Evolutionary conservation across 2,329 filamentous ascomycete species (phyloP), one percentile per base, ranked within the genome.

Genomic region (Neopestalotiopsis sp.): DNA sequence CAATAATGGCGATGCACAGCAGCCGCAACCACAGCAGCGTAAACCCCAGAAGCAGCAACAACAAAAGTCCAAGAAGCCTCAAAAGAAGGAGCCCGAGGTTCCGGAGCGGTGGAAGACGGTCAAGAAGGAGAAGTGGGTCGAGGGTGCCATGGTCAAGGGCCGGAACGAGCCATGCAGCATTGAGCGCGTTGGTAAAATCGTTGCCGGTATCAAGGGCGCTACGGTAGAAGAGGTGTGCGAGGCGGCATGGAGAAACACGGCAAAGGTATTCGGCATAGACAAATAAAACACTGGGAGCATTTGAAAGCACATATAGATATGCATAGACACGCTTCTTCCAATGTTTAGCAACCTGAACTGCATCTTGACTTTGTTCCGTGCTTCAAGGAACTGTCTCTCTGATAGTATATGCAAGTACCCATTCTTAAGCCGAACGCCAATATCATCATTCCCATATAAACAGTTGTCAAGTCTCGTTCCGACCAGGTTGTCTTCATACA

Each of bases 111-210:
- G 91, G 74, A 97, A 93, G 81, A 86, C 91, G 4, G 92, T 98
- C 38, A 99, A 98, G 86, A 98, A 97, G 83, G 96, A 99, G 83
- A 97, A 93, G 79, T 99, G 94, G 92, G 88, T 89, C 59, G 90
- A 93, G 75, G 95, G 95, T 0, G 87, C 87, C 56, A 95, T 98
- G 93, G 89, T 99, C 66, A 99, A 98, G 82, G 94, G 95, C 0
- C 89, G 96, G 70, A 99, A 99, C 78, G 96, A 99, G 81, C 94
- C 95, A 10, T 95, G 92, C 74, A 92, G 89, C 66, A 98, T 99
- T 73, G 90, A 91, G 72, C 90, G 92, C 66, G 93, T 99, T 14
- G 96, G 94, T n/a, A 90, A 92, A 79, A 93, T 95, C 65, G 91
- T 99, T 72, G 95, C 96, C 1, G 90, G 87, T 57, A 92, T 98